phyloP scores from a whole-genome alignment of 75 land plant genomes.

The Cupressus sempervirens region DNA sequence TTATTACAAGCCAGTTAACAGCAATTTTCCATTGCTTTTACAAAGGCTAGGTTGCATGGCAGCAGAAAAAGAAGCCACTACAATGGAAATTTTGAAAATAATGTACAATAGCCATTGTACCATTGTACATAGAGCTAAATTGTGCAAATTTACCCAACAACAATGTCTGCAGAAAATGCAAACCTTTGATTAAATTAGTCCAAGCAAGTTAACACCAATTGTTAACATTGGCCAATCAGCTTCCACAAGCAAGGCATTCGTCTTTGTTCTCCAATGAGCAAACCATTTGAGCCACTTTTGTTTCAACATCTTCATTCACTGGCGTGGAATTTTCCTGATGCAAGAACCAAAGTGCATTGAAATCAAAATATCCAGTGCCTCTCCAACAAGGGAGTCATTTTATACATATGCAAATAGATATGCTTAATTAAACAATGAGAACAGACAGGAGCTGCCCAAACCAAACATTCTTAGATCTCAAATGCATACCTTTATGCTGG shows the following conservation, averaged over 20 bases:
- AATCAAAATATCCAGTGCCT: not conserved
- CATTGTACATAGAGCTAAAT: not conserved
- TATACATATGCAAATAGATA: not conserved
- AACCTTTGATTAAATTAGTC: not conserved
- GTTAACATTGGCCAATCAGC: slow-evolving; percentile 21
- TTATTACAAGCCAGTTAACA: not conserved
- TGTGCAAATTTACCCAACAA: not conserved
- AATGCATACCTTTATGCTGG: slow-evolving; percentile 45
- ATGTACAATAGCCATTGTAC: not conserved
- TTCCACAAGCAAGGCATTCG: slow-evolving; percentile 86
- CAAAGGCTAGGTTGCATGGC: not conserved
- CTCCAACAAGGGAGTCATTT: not conserved
- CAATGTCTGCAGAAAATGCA: not conserved
- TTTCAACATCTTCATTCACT: slow-evolving; percentile 30
- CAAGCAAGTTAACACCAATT: not conserved
- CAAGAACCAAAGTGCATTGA: not conserved
- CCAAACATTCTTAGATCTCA: not conserved
- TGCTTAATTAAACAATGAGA: not conserved
- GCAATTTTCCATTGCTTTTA: not conserved
- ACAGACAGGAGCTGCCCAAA: not conserved
- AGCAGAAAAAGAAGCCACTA: not conserved
- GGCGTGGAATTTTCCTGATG: slow-evolving; percentile 33
- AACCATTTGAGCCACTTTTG: slow-evolving; percentile 71
- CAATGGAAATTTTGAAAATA: not conserved
- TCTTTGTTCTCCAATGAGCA: slow-evolving; percentile 83